These are phyloP conservation scores for Vinca minor DNA, from an alignment of 257 asterid species.

Conservation along the genomic window DNA sequence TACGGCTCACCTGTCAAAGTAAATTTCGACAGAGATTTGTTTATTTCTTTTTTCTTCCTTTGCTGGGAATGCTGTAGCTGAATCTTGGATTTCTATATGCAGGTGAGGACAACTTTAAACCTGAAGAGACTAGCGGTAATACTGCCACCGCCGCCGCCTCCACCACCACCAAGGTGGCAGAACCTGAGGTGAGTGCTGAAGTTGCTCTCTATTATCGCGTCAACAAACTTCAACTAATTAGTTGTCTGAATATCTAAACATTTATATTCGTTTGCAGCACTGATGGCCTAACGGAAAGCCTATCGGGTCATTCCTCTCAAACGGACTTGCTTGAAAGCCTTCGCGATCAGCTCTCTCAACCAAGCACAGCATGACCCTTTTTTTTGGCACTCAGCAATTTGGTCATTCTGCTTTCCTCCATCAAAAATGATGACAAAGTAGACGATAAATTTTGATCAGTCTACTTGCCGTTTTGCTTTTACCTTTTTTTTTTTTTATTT, in stretches of 20 bases:
- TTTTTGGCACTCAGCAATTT: not conserved
- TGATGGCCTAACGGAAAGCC: not conserved
- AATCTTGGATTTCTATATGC: constrained; percentile 1
- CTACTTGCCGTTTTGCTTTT: constrained; percentile 10
- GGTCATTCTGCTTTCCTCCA: constrained; percentile 10
- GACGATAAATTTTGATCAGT: constrained; percentile 10
- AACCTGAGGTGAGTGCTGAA: constrained; percentile 42
- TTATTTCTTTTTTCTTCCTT: not conserved
- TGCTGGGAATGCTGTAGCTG: not conserved
- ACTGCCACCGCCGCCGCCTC: not conserved
- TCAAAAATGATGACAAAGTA: constrained; percentile 5
- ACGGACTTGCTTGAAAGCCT: constrained; percentile 6
- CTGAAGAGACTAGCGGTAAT: constrained; percentile 35
- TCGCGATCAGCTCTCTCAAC: not conserved
- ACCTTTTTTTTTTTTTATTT: constrained; percentile 3
- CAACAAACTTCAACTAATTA: not conserved
- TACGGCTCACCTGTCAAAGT: too few species aligned
- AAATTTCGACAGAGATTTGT: too few species aligned
- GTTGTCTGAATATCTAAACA: not conserved
- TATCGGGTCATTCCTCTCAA: constrained; percentile 3
- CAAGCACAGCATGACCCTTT: constrained; percentile 13
- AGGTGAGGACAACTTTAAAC: constrained; percentile 67
- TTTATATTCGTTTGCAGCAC: constrained; percentile 9
- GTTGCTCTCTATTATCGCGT: not conserved
- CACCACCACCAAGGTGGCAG: constrained; percentile 23